phyloP scores from a whole-genome alignment of 1,139 yeast species.

The Debaryomyces singareniensis region DNA sequence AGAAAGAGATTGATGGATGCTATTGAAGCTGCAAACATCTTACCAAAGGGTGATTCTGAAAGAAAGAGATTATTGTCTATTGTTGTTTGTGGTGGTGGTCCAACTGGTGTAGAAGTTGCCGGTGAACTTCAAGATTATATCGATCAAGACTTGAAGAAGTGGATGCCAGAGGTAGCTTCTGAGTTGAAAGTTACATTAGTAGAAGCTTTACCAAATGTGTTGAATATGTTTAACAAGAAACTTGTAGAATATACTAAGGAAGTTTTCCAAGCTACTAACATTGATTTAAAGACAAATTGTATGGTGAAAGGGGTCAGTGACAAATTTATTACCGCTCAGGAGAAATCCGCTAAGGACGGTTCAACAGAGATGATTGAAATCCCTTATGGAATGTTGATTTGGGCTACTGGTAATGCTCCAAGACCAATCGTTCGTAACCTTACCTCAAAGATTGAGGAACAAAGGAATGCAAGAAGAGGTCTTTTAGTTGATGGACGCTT shows the following conservation, averaged over 20 bases:
- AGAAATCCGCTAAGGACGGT: conserved; percentile 60
- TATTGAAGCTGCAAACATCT: conserved; percentile 75
- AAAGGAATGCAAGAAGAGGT: conserved; percentile 86
- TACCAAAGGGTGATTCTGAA: conserved; percentile 68
- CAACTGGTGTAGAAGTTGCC: conserved; percentile 95
- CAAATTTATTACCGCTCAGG: conserved; percentile 62
- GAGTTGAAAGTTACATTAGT: conserved; percentile 80
- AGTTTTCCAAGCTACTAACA: conserved; percentile 73
- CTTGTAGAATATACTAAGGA: conserved; percentile 80
- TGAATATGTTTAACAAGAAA: conserved; percentile 81
- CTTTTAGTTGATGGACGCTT: conserved; percentile 76
- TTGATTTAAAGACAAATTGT: conserved; percentile 72
- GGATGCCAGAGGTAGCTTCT: conserved; percentile 81
- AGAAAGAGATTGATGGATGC: conserved; percentile 73
- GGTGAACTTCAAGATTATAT: conserved; percentile 93
- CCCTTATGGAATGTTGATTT: conserved; percentile 84
- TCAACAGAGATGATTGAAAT: conserved; percentile 50
- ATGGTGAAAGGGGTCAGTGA: conserved; percentile 82
- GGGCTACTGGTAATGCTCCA: conserved; percentile 98
- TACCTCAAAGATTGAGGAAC: conserved; percentile 68
- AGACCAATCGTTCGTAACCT: conserved; percentile 68
- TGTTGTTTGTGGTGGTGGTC: conserved; percentile 94
- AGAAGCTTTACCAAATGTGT: conserved; percentile 87
- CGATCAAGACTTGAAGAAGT: conserved; percentile 80
- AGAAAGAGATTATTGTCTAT: conserved; percentile 76